Evolutionary conservation across 2,329 filamentous ascomycete genomes (phyloP).

Genomic region (Colletotrichum zoysiae): DNA sequence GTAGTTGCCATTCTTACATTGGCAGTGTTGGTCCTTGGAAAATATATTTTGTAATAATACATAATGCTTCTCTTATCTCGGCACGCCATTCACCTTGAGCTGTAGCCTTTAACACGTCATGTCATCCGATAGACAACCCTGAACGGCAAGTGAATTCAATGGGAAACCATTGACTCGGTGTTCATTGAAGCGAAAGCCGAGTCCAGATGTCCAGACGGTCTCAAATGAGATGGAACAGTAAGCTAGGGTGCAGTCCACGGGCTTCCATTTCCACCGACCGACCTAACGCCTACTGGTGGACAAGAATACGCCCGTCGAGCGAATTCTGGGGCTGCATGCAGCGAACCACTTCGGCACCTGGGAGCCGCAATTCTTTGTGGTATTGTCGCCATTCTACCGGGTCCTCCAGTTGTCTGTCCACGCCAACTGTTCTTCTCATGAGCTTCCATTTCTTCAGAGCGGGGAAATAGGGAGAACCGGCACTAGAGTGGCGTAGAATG

Average conservation of each 20-base stretch:
- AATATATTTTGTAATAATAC: background rate
- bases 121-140: background rate
- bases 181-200: conserved; percentile 11
- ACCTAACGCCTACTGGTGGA: conserved; percentile 21
- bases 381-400: background rate
- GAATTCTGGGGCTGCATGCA: background rate
- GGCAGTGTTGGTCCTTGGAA: background rate
- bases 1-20: background rate
- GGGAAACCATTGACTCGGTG: background rate
- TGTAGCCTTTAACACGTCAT: background rate
- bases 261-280: background rate
- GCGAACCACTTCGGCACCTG: background rate
- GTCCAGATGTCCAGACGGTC: background rate
- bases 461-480: background rate
- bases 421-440: background rate
- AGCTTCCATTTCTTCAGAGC: background rate
- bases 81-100: too few relatives aligned
- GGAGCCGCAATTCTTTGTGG: background rate
- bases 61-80: too few relatives aligned
- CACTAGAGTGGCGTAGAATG: background rate
- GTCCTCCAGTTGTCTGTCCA: background rate
- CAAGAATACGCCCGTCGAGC: conserved; percentile 5
- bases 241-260: background rate
- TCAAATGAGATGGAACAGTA: too few relatives aligned
- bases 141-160: background rate